phyloP scores from a whole-genome alignment of 2,329 filamentous ascomycete species.

The Sporothrix humicola region DNA sequence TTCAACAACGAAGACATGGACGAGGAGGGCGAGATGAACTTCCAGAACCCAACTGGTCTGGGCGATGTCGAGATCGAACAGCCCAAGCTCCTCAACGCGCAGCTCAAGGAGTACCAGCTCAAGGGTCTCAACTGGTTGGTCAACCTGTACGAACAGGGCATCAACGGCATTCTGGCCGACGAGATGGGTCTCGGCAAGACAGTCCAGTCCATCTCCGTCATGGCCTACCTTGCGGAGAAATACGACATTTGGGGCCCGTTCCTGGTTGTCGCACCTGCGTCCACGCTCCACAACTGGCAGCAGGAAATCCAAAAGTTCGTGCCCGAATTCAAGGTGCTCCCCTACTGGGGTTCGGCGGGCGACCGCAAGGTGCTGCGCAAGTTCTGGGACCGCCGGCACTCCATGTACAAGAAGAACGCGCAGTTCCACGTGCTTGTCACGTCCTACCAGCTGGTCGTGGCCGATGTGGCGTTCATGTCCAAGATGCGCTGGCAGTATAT shows the following conservation, averaged over 20 bases:
- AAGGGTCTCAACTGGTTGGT: constrained; percentile 99
- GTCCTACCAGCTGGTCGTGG: constrained; percentile 95
- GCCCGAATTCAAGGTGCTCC: constrained; percentile 89
- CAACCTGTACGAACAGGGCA: constrained; percentile 98
- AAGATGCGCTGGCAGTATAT: constrained; percentile 99
- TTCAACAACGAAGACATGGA: constrained; percentile 84
- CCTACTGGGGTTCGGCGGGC: constrained; percentile 94
- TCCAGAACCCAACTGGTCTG: constrained; percentile 95
- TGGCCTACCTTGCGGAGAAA: constrained; percentile 96
- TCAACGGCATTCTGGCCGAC: constrained; percentile 98
- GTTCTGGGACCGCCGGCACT: constrained; percentile 98
- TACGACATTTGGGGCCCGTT: constrained; percentile 99
- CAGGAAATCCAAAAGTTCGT: constrained; percentile 97
- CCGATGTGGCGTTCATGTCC: constrained; percentile 96
- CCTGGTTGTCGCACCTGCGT: constrained; percentile 93
- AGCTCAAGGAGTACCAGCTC: constrained; percentile 97
- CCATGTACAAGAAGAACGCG: constrained; percentile 90
- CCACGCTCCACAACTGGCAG: constrained; percentile 98
- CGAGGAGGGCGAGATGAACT: constrained; percentile 98
- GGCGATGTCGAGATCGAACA: constrained; percentile 94
- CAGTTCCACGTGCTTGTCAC: constrained; percentile 96
- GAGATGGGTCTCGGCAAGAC: constrained; percentile 99
- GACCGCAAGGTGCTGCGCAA: constrained; percentile 96
- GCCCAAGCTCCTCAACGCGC: constrained; percentile 88
- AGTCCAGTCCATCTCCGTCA: constrained; percentile 97